A percentile compares a stretch with the other conserved stretches of the same genome.
Evolutionary conservation across 139 green algal genomes (phyloP).

Genomic region (Volvox africanus): DNA sequence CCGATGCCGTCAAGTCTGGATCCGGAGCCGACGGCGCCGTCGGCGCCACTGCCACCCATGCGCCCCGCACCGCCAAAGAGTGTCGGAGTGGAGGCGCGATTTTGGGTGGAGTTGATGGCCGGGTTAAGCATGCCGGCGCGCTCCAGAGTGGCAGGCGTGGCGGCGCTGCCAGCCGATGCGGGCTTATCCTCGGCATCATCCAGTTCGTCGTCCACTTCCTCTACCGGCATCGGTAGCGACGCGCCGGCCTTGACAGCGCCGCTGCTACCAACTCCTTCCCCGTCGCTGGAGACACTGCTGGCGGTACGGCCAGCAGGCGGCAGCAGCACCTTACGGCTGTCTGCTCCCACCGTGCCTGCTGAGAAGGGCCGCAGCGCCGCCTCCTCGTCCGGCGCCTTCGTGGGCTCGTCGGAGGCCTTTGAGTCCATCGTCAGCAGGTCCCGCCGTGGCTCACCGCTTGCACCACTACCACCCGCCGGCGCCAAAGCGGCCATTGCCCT

Average conservation of each 20-base stretch:
- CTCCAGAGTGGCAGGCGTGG: conserved; percentile 24
- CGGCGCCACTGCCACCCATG: neutral
- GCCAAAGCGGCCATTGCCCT: neutral
- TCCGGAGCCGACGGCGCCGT: neutral
- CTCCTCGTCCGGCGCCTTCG: neutral
- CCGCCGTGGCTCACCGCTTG: conserved; percentile 1
- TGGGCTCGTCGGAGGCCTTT: neutral
- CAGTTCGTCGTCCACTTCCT: neutral
- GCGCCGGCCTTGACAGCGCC: conserved; percentile 20
- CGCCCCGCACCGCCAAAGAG: neutral
- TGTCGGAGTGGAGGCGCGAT: conserved; percentile 1
- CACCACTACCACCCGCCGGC: neutral
- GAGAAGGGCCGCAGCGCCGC: conserved; percentile 35
- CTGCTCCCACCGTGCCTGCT: neutral
- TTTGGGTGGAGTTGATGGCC: neutral
- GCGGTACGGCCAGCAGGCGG: neutral
- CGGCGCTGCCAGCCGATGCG: conserved; percentile 30
- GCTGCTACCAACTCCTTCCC: no score
- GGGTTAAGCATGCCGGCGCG: conserved; percentile 10
- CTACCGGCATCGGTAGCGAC: conserved; percentile 19
- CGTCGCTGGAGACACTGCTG: neutral
- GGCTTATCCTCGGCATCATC: conserved; percentile 19
- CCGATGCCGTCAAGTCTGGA: neutral
- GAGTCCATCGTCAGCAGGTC: conserved; percentile 3
- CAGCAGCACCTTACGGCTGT: conserved; percentile 29